Conservation (phyloP, 495 filamentous ascomycete genomes). For the Hypoxylon fragiforme region DNA sequence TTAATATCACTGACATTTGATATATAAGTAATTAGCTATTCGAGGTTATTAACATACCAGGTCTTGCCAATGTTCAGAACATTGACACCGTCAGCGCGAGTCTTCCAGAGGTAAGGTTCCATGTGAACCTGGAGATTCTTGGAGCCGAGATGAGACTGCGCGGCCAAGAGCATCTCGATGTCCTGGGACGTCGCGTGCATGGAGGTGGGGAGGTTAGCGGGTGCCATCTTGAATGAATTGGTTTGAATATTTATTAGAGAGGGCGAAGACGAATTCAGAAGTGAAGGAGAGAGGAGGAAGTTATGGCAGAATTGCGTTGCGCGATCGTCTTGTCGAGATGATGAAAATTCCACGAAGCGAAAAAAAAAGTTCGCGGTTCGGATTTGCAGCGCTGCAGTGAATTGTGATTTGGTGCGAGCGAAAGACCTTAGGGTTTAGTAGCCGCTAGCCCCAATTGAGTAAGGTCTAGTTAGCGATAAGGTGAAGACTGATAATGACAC, state of each 20-base stretch:
- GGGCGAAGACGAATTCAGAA: background rate
- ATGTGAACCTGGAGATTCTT: conserved; percentile 99
- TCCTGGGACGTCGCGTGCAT: conserved; percentile 76
- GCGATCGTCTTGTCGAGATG: conserved; percentile 38
- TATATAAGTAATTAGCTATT: no score
- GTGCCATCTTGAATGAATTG: conserved; percentile 76
- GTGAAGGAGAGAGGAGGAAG: conserved; percentile 43
- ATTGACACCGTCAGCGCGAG: conserved; percentile 95
- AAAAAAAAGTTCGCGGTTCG: conserved; percentile 35
- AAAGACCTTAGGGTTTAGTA: conserved; percentile 29
- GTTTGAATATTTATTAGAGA: background rate
- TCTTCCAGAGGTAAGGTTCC: conserved; percentile 99
- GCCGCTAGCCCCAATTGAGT: conserved; percentile 22
- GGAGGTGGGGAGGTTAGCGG: conserved; percentile 82
- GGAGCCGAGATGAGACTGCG: conserved; percentile 94
- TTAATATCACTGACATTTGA: background rate
- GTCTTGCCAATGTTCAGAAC: conserved; percentile 99
- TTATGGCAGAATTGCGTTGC: conserved; percentile 50
- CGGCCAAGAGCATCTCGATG: conserved; percentile 98
- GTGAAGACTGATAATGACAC: background rate
- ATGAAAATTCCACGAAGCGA: conserved; percentile 11
- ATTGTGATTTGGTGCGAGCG: conserved; percentile 37
- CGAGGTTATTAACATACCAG: conserved; percentile 73
- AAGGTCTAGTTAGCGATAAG: background rate
- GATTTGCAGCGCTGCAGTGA: conserved; percentile 22